Percentiles rank a stretch among this genome's conserved stretches.
phyloP scores from a whole-genome alignment of 2,329 filamentous ascomycete species.

The Penicillium concentricum region DNA sequence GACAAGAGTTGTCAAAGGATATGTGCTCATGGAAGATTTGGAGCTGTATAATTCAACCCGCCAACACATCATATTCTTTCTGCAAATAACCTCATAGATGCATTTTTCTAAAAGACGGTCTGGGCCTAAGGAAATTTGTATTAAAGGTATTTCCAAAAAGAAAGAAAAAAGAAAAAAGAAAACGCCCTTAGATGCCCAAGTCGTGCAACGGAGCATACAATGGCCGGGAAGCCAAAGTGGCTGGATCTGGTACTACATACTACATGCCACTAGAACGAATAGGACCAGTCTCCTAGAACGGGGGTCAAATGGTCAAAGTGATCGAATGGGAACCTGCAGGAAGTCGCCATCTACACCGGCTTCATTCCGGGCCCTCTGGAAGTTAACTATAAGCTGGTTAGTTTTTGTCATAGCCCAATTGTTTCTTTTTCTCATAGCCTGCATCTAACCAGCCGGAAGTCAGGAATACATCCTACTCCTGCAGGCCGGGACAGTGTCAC shows the following conservation, averaged over 20 bases:
- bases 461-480: conserved; percentile 13
- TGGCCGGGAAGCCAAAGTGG: conserved; percentile 24
- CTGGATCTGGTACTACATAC: conserved; percentile 24
- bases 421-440: conserved; percentile 11
- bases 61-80: conserved; percentile 22
- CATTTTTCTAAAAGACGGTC: conserved; percentile 14
- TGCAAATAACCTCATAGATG: conserved; percentile 26
- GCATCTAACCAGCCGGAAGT: conserved; percentile 19
- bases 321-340: conserved; percentile 28
- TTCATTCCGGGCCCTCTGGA: conserved; percentile 17
- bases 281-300: background rate
- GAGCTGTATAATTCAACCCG: conserved; percentile 20
- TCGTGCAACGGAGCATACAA: conserved; percentile 33
- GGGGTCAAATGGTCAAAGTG: conserved; percentile 1
- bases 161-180: conserved; percentile 7
- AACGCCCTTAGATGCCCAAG: conserved; percentile 12
- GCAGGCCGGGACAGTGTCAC: conserved; percentile 21
- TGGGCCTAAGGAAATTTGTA: conserved; percentile 1
- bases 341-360: background rate
- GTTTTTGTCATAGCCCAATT: conserved; percentile 8
- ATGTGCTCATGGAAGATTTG: conserved; percentile 14
- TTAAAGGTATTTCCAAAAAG: conserved; percentile 8
- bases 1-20: conserved; percentile 3
- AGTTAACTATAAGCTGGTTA: conserved; percentile 1
- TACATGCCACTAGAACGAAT: conserved; percentile 2